Evolutionary conservation across 208 protist genomes (phyloP).

Genomic region (Wallacemonas collosoma): DNA sequence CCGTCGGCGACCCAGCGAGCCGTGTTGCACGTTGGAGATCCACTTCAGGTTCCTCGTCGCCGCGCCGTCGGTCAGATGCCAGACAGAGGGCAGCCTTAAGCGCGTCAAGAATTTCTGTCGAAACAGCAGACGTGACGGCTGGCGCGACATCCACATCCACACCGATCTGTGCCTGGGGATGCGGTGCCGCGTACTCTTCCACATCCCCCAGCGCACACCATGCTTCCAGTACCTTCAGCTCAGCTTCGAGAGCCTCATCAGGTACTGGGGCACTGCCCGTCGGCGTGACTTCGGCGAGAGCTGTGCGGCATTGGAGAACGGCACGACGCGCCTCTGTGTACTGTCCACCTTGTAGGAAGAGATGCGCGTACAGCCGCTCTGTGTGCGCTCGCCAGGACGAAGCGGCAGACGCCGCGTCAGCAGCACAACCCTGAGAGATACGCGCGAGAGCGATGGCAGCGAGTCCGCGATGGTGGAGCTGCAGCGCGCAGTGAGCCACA

Average conservation of each 20-base stretch:
- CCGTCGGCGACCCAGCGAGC: background rate
- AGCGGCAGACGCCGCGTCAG: conserved; percentile 33
- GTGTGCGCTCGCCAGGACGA: conserved; percentile 25
- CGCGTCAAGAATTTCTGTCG: too few species aligned
- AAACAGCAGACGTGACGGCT: background rate
- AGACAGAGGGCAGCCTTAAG: background rate
- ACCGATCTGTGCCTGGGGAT: too few species aligned
- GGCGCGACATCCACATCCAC: background rate
- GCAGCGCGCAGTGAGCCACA: conserved; percentile 54
- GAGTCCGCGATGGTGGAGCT: conserved; percentile 71
- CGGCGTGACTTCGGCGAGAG: background rate
- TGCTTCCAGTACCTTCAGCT: conserved; percentile 61
- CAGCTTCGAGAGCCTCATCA: conserved; percentile 26
- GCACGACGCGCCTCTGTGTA: conserved; percentile 59
- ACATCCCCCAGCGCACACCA: background rate
- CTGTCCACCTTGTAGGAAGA: conserved; percentile 78
- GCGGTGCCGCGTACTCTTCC: too few species aligned
- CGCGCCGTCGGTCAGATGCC: too few species aligned
- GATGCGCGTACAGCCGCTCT: conserved; percentile 71
- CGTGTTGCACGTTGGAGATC: background rate
- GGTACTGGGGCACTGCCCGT: background rate
- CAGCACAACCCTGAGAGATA: background rate
- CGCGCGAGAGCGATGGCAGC: conserved; percentile 74
- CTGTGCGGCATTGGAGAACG: conserved; percentile 28
- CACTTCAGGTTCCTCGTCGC: background rate